A percentile compares a stretch with the other conserved stretches of the same genome.
These are phyloP conservation scores for Trichoderma atrobrunneum DNA, from an alignment of 2,329 filamentous ascomycete genomes.

Conservation along the genomic window DNA sequence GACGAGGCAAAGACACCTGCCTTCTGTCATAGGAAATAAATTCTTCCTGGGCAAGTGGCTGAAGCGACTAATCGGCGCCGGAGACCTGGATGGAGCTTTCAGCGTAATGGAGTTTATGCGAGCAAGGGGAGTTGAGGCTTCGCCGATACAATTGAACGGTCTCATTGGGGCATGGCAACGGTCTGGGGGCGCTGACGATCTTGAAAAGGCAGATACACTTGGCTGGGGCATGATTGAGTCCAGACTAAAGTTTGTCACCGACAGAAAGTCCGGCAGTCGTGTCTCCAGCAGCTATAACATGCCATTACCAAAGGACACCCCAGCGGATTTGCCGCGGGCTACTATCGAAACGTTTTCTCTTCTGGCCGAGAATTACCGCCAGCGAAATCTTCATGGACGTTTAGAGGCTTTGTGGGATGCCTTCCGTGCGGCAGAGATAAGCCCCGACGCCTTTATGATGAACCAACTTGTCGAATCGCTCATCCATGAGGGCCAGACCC, in stretches of 20 bases:
- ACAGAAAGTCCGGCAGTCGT: constrained; percentile 33
- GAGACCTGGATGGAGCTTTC: constrained; percentile 66
- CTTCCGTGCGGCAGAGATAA: constrained; percentile 61
- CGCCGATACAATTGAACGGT: constrained; percentile 76
- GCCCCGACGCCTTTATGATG: constrained; percentile 70
- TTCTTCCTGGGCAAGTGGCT: constrained; percentile 89
- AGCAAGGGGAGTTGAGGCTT: constrained; percentile 62
- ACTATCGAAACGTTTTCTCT: constrained; percentile 77
- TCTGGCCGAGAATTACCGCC: constrained; percentile 68
- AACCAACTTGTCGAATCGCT: constrained; percentile 72
- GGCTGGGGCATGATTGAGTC: constrained; percentile 75
- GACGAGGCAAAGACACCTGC: constrained; percentile 43
- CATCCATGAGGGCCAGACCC: constrained; percentile 56
- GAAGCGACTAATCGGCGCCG: constrained; percentile 73
- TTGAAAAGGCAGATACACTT: constrained; percentile 62
- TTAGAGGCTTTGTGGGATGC: constrained; percentile 61
- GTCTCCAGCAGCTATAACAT: neutral
- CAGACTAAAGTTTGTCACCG: constrained; percentile 61
- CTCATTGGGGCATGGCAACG: constrained; percentile 77
- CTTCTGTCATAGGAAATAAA: constrained; percentile 59
- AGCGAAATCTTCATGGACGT: constrained; percentile 55
- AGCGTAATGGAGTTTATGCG: constrained; percentile 76
- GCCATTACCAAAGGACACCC: neutral
- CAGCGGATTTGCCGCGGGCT: constrained; percentile 48
- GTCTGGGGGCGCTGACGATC: constrained; percentile 51